Base-by-base conservation (phyloP, 441 rosid genomes). In the Syzygium syzygioides region DNA sequence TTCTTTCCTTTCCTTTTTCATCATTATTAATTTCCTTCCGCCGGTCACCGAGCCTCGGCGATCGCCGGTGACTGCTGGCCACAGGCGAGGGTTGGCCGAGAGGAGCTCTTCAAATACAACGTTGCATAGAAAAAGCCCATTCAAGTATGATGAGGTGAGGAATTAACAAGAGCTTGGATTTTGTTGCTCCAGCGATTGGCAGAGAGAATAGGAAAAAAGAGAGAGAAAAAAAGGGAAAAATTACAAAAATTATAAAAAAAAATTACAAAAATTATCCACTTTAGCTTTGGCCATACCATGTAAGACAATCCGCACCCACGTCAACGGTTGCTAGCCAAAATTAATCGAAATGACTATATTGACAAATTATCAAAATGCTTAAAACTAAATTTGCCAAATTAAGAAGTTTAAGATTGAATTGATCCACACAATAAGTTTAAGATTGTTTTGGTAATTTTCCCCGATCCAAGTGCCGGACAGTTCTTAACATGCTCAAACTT, bases 21-120 rank as follows among this genome's bases (percentile, higher is more conserved):
- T 60, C 3, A 26, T 60, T 28, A 7, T 30, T 30, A 13, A 60
- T 60, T 60, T 60, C 9, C n/a, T 7, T 60, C 2, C 7, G 0
- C 14, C 0, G 0, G 0, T 28, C 32, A 3, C 28, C 13, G 5
- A n/a, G 64, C 28, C 15, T 59, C 28, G 0, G 0, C 0, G 3
- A 26, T 59, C 7, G 30, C 3, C 0, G 7, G 13, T 45, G 15
- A 59, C 15, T 59, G 2, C 13, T 59, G 64, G 64, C 64, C n/a
- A 10, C 3, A 3, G 3, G 64, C 64, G 5, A 59, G 28, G 30
- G 15, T 59, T 14, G 0, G n/a, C 30, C 30, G 9, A 45, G 48
- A 9, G 48, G 48, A 45, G 48, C 48, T 45, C 48, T 45, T 45
- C 48, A 45, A 45, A 45, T 45, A 45, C 48, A 45, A 45, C 48